Evolutionary conservation across 2,329 filamentous ascomycete genomes (phyloP), one percentile per base, ranked within the genome.

Genomic region (Hymenoscyphus occultus): DNA sequence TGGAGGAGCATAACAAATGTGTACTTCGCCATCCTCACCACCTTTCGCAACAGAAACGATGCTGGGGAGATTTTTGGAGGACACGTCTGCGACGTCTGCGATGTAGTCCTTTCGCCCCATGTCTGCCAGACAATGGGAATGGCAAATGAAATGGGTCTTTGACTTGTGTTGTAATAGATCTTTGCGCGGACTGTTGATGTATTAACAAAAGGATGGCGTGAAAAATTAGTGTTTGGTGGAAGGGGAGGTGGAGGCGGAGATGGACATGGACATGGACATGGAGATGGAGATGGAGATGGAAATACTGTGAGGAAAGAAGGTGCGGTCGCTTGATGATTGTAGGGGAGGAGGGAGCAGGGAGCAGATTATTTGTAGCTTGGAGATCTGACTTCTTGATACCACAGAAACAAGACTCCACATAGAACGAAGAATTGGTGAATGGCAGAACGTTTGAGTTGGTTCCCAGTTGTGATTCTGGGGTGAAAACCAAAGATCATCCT

Each of bases 21-120:
- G 82, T 64, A 96, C 81, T 64, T 90, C 86, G 60, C 90, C 91
- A 75, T 94, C 90, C 39, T 90, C 88, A 5, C 88, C 86, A 16
- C 90, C 90, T 42, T 80, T 78, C 40, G 78, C 77, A 31, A 96
- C 78, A 40, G 80, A 74, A 59, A 77, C 77, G 59, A 95, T 79
- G 59, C 82, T 77, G 0, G 78, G 68, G 58, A 86, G 71, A 78
- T 2, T 71, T 71, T 22, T 77, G 72, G 51, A 74, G 71, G 14
- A 72, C 66, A 78, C 72, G 81, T 78, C 68, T 35, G 72, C 71
- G 39, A 83, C 66, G 74, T 93, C 89, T 60, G 80, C 78, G 59
- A 86, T 80, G 75, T 91, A 93, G 42, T 84, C 82, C 71, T 83
- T 84, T 65, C 87, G 83, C 68, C 87, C 83, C 90, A 93, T 93